Conservation (phyloP, 2,329 filamentous ascomycete species). For the Colletotrichum euphorbiae region DNA sequence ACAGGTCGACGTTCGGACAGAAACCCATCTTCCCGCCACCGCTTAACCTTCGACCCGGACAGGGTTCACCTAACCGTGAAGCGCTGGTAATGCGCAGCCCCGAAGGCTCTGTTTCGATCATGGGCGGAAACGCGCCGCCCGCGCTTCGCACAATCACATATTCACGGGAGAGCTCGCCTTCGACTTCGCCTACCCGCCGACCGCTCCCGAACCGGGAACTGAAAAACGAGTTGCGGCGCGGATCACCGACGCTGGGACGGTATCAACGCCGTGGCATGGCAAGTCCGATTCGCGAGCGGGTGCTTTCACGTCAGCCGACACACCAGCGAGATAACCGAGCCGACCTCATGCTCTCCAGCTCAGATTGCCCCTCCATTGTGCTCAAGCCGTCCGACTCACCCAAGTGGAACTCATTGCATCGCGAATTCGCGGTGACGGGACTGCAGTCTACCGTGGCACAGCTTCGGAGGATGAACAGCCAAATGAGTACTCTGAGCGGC, state of each 20-base stretch:
- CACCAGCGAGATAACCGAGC: neutral
- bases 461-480: conserved; percentile 69
- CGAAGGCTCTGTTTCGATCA: neutral
- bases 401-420: conserved; percentile 7
- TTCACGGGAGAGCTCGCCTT: neutral
- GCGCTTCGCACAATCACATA: neutral
- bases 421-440: conserved; percentile 30
- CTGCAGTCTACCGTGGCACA: conserved; percentile 56
- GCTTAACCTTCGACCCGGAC: conserved; percentile 22
- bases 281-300: conserved; percentile 23
- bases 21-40: conserved; percentile 36
- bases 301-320: conserved; percentile 2
- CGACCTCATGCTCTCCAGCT: conserved; percentile 7
- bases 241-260: conserved; percentile 23
- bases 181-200: conserved; percentile 5
- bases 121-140: neutral
- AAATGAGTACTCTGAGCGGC: conserved; percentile 58
- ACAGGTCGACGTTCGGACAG: conserved; percentile 26
- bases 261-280: conserved; percentile 22
- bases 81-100: conserved; percentile 11
- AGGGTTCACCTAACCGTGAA: conserved; percentile 1
- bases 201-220: conserved; percentile 17
- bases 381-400: conserved; percentile 17
- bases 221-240: neutral
- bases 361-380: conserved; percentile 20